Evolutionary conservation across 1,139 yeast species (phyloP), one percentile per base, ranked within the genome.

Genomic region (Debaryomyces udenii): DNA sequence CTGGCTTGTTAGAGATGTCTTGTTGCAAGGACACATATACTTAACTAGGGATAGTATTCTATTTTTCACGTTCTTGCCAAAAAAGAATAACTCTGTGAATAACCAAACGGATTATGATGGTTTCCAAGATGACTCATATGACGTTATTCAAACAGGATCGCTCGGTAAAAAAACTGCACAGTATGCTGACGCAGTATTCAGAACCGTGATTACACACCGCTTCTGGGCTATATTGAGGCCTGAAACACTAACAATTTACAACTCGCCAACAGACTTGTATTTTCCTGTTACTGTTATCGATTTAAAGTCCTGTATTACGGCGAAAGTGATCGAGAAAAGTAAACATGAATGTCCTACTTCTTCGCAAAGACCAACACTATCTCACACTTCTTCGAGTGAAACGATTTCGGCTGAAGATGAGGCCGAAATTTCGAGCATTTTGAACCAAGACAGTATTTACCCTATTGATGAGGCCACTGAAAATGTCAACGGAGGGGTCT

Each of bases 41-140:
- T 62, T 91, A 27, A 90, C 97, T 2, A 63, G 70, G 34, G 68
- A 76, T 10, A 78, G 80, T 48, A 61, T 91, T 6, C 66, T 89
- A 36, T 91, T 88, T 58, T 85, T 86, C 64, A 94, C 97, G 0
- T 84, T 82, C 51, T 62, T 91, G n/a, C 96, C 97, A 0, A 75
- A 76, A 42, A 62, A 58, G 11, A 54, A 53, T 29, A 35, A 46
- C 4, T 27, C 27, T 3, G 24, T 22, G 14, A 10, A 13, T 15
- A 13, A 17, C 9, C 16, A 15, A 5, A 26, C 20, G 11, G 7
- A 14, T 5, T 35, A 46, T 9, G 24, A 39, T 1, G 44, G 31
- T 1, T 29, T 20, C 13, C 32, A 38, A 14, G 42, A 31, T 20
- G 72, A 68, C 41, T 66, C 74, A 1, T 59, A 59, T 29, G 45